Conservation (phyloP, 1,139 yeast species). For the Meyerozyma guilliermondii region DNA sequence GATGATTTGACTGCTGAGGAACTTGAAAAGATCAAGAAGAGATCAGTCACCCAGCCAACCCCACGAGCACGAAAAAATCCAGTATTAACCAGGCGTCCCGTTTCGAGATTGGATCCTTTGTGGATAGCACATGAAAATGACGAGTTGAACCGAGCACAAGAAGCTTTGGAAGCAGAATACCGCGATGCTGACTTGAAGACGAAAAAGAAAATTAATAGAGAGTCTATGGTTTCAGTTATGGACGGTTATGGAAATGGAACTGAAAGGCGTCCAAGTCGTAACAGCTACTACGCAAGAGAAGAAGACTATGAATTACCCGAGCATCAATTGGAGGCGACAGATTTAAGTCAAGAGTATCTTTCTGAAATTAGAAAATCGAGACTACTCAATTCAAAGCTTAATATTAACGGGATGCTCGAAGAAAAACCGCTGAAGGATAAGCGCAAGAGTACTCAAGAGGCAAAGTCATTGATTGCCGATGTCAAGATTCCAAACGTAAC, state of each 20-base stretch:
- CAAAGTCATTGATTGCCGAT: slow-evolving; percentile 46
- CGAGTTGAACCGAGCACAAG: slow-evolving; percentile 43
- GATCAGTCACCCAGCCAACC: slow-evolving; percentile 45
- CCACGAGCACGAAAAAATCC: slow-evolving; percentile 39
- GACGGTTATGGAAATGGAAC: slow-evolving; percentile 13
- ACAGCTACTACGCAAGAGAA: slow-evolving; percentile 15
- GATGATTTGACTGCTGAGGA: slow-evolving; percentile 35
- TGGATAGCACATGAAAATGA: slow-evolving; percentile 46
- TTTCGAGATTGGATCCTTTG: slow-evolving; percentile 65
- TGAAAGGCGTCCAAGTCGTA: slow-evolving; percentile 15
- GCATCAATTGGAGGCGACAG: slow-evolving; percentile 32
- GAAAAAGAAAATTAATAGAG: slow-evolving; percentile 2
- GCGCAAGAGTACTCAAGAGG: slow-evolving; percentile 9
- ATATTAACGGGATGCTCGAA: slow-evolving; percentile 26
- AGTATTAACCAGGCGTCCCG: slow-evolving; percentile 52
- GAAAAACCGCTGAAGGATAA: slow-evolving; percentile 3
- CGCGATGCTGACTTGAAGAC: slow-evolving; percentile 15
- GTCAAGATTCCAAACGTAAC: slow-evolving; percentile 67
- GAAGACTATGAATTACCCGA: slow-evolving; percentile 32
- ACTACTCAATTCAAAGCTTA: slow-evolving; percentile 39
- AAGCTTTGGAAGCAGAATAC: slow-evolving; percentile 37
- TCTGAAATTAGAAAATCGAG: slow-evolving; percentile 41
- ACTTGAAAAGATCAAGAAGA: slow-evolving; percentile 37
- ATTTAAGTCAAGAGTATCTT: slow-evolving; percentile 42
- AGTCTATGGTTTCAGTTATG: slow-evolving; percentile 18